Evolutionary conservation across 2,329 filamentous ascomycete species (phyloP), one percentile per base, ranked within the genome.

Genomic region (Lecanicillium sp.): DNA sequence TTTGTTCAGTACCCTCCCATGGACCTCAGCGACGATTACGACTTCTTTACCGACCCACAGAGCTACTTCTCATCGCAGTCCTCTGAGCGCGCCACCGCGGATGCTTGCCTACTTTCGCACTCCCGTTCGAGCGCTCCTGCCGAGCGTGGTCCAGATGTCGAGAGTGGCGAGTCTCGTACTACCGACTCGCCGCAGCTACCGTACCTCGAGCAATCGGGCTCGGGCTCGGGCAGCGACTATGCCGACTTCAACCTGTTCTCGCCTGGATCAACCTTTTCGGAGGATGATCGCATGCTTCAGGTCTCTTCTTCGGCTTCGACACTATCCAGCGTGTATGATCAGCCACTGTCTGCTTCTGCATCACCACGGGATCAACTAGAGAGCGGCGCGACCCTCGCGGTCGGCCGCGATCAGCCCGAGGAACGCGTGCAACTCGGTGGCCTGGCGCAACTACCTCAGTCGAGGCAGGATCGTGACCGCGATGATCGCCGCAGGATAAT

Each of bases 161-260:
- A 29, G 7, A 12, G 43, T 37, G 17, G 32, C 17, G 37, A 44
- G 34, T 39, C 38, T 27, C 36, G 40, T 28, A 13, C 32, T 32
- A 14, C 36, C 25, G 31, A 39, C 10, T 46, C 52, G 12, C 41
- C 45, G 9, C 36, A 35, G 14, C 57, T 70, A 14, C 67, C 67
- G 8, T 71, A 69, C 49, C 56, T 69, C 41, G 39, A 41, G 39
- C 42, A 28, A 7, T 25, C 22, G 22, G 22, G 22, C 6, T n/a
- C n/a, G n/a, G 35, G 36, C 7, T 20, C 20, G 5, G 17, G 34
- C 32, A 50, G 28, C 44, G 59, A 69, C 54, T 76, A 76, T 49
- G 57, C 65, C 47, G 72, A 76, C 59, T 77, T 77, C 59, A 70
- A 66, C 50, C 64, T 76, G 13, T 77, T 66, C 59, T 76, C 72